Evolutionary conservation across 1,284 basidiomycete genomes (phyloP).

Genomic region (Mycena citricolor): DNA sequence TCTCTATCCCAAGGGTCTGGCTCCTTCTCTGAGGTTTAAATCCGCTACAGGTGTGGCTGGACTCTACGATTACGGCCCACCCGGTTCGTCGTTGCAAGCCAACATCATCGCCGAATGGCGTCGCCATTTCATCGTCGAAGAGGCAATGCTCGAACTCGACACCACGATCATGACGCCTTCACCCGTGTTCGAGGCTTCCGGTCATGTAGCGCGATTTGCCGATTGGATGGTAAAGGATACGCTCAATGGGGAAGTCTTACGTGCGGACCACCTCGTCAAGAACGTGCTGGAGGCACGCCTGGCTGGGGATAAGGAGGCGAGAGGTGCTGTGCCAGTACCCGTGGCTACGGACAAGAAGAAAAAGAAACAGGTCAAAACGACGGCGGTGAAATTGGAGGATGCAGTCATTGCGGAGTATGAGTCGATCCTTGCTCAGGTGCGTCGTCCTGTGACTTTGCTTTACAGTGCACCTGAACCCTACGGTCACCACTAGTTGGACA

Average conservation of each 20-base stretch:
- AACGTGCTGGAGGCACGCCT: slow-evolving; percentile 89
- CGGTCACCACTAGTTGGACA: slow-evolving; percentile 87
- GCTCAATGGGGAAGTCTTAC: slow-evolving; percentile 93
- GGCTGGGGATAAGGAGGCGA: slow-evolving; percentile 91
- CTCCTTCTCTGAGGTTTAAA: slow-evolving; percentile 8
- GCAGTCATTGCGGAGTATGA: slow-evolving; percentile 80
- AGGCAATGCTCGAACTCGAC: slow-evolving; percentile 98
- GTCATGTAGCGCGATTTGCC: slow-evolving; percentile 97
- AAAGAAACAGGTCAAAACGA: slow-evolving; percentile 81
- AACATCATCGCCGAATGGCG: slow-evolving; percentile 98
- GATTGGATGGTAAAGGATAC: slow-evolving; percentile 99
- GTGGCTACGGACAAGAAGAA: slow-evolving; percentile 65
- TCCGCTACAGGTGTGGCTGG: slow-evolving; percentile 79
- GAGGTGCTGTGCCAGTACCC: slow-evolving; percentile 57
- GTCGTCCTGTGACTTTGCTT: too few species aligned
- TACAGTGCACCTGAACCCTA: too few species aligned
- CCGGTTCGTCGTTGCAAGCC: slow-evolving; percentile 93
- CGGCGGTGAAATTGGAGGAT: slow-evolving; percentile 79
- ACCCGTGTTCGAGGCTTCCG: slow-evolving; percentile 95
- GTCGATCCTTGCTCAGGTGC: slow-evolving; percentile 79
- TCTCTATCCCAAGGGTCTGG: slow-evolving; percentile 13
- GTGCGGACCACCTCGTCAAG: slow-evolving; percentile 97
- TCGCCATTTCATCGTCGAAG: slow-evolving; percentile 97
- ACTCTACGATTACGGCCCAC: slow-evolving; percentile 94
- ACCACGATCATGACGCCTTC: slow-evolving; percentile 97